A percentile compares a stretch with the other conserved stretches of the same genome.
Evolutionary conservation across 805 yeast species (phyloP).

Genomic region (Spathaspora passalidarum): DNA sequence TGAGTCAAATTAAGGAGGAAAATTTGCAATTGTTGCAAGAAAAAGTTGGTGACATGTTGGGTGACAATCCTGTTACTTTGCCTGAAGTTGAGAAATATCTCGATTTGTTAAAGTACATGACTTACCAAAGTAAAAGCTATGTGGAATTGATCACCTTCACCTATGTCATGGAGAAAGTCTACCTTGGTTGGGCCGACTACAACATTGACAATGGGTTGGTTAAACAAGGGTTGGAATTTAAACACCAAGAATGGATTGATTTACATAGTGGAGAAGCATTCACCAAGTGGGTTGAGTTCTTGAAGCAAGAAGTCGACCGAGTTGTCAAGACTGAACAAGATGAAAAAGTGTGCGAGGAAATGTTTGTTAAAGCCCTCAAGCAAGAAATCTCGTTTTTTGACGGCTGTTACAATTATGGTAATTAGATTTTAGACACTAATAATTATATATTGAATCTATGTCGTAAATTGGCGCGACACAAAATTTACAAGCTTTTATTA

Average conservation of each 20-base stretch:
- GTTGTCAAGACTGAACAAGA: constrained; percentile 25
- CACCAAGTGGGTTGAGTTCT: constrained; percentile 46
- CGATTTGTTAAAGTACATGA: constrained; percentile 28
- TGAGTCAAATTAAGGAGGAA: constrained; percentile 19
- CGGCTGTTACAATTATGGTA: constrained; percentile 35
- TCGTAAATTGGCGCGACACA: not conserved
- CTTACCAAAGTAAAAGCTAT: constrained; percentile 26
- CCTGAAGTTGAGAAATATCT: constrained; percentile 39
- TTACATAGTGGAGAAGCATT: constrained; percentile 51
- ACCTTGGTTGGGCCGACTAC: constrained; percentile 50
- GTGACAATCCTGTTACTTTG: constrained; percentile 16
- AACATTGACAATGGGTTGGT: constrained; percentile 18
- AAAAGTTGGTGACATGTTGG: constrained; percentile 18
- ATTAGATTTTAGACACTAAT: too few relatives aligned
- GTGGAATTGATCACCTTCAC: constrained; percentile 41
- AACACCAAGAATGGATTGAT: constrained; percentile 49
- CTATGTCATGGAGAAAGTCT: constrained; percentile 49
- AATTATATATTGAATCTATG: not conserved
- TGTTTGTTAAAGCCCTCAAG: constrained; percentile 33
- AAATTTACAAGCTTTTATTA: not conserved
- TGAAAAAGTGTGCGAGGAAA: constrained; percentile 12
- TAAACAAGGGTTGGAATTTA: constrained; percentile 31
- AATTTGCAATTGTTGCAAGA: constrained; percentile 18
- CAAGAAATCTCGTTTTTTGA: constrained; percentile 47
- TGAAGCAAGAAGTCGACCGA: constrained; percentile 41